Base-by-base conservation (phyloP, 345 rosid genomes). In the Fremontodendron californicum region DNA sequence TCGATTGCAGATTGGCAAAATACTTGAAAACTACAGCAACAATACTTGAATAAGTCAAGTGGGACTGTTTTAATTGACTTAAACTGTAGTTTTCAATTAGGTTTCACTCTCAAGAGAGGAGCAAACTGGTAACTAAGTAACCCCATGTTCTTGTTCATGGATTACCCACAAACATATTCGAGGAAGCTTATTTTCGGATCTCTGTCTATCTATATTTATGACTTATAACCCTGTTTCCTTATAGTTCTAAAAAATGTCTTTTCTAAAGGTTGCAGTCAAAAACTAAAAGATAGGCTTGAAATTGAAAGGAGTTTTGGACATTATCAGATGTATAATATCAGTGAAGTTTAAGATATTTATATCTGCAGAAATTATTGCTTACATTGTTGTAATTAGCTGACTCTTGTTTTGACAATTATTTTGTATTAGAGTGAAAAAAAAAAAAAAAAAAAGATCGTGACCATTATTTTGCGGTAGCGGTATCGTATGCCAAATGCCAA, bases 31-130 rank as follows among this genome's bases (percentile, higher is more conserved):
- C 23, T 29, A 23, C 19, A 37, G 35, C 65, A 29, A 60, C 3
- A 60, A 60, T 13, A 27, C 16, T 29, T 60, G 23, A 79, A 60
- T 74, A 78, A 58, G 19, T 19, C 80, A 77, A 71, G 83, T 77
- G 79, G 78, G 78, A 58, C 1, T 71, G 78, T 67, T 66, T 77
- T 51, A 67, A 70, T 79, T 81, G 76, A 77, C 71, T 46, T 25
- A 19, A 51, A 37, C 74, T 48, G 1, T 18, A 1, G 16, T 5
- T 73, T 54, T 62, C 23, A 46, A 18, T 15, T 4, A 43, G 40
- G 31, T 18, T 58, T 61, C 68, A 43, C 10, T 27, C 33, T 52
- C 46, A n/a, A 31, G 13, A 2, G 2, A 21, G 61, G 31, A 21
- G 13, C 12, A 21, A 73, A 39, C 35, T 23, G 8, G 35, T 23